Evolutionary conservation across 176 grass and related monocot species (phyloP).

Genomic region (Tillandsia leiboldiana): DNA sequence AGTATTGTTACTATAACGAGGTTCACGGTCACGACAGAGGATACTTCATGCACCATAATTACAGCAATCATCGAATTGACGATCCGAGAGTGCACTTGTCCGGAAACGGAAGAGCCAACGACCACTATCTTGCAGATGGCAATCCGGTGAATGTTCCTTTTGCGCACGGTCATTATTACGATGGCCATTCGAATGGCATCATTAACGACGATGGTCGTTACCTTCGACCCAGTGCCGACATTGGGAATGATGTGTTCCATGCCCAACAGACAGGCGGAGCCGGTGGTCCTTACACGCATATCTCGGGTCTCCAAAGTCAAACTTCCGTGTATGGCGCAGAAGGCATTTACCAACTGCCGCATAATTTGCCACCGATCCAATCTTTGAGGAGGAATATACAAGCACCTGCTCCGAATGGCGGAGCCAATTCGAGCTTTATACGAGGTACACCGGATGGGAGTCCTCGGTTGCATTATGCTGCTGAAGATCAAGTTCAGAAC

Average conservation of each 20-base stretch:
- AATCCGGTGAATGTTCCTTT: conserved; percentile 49
- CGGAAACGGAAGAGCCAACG: conserved; percentile 37
- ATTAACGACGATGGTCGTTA: conserved; percentile 46
- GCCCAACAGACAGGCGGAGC: conserved; percentile 44
- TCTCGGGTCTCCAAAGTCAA: conserved; percentile 49
- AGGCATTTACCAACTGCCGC: conserved; percentile 59
- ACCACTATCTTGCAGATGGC: conserved; percentile 43
- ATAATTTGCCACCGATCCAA: conserved; percentile 60
- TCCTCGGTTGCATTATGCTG: conserved; percentile 38
- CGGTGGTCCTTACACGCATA: conserved; percentile 26
- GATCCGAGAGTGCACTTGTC: conserved; percentile 41
- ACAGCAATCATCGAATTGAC: conserved; percentile 45
- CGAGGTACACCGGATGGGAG: conserved; percentile 60
- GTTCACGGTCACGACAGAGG: conserved; percentile 49
- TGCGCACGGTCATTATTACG: conserved; percentile 40
- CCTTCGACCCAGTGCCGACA: conserved; percentile 28
- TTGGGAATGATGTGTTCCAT: conserved; percentile 48
- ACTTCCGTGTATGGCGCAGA: conserved; percentile 60
- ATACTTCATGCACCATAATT: conserved; percentile 40
- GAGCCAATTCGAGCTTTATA: conserved; percentile 33
- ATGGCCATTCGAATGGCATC: conserved; percentile 36
- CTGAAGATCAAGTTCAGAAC: conserved; percentile 46
- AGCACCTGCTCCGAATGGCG: conserved; percentile 46
- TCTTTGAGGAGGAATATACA: conserved; percentile 55
- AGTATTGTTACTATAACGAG: conserved; percentile 44